Evolutionary conservation across 345 rosid genomes (phyloP).

Genomic region (Pelargonium nanum): DNA sequence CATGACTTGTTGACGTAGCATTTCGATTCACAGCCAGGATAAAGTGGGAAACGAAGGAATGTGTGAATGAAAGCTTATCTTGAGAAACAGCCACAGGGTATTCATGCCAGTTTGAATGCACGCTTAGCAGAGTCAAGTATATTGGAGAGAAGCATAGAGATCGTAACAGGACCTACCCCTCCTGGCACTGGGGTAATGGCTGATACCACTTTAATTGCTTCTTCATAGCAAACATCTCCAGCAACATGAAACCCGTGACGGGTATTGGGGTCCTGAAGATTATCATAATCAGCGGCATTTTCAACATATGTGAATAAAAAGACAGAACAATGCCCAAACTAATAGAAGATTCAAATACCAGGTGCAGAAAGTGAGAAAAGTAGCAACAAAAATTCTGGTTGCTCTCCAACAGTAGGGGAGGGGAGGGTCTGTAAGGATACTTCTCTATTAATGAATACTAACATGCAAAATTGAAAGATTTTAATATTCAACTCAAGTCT

Average conservation of each 20-base stretch:
- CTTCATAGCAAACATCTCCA: slow-evolving; percentile 26
- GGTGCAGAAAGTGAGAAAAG: neutral
- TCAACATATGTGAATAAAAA: neutral
- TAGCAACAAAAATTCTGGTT: neutral
- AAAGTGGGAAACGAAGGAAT: neutral
- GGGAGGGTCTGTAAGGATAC: too few species aligned
- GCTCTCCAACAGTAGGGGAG: too few species aligned
- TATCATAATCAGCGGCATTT: neutral
- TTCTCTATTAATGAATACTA: too few species aligned
- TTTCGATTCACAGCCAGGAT: neutral
- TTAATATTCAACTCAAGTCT: too few species aligned
- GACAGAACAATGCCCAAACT: neutral
- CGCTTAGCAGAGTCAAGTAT: slow-evolving; percentile 24
- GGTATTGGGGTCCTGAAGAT: slow-evolving; percentile 10
- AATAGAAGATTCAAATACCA: neutral
- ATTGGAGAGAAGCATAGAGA: slow-evolving; percentile 25
- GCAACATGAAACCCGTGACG: slow-evolving; percentile 5
- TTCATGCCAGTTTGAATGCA: slow-evolving; percentile 7
- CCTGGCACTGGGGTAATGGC: slow-evolving; percentile 27
- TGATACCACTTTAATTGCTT: slow-evolving; percentile 19
- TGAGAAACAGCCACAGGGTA: neutral
- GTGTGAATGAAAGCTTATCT: neutral
- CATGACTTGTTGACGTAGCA: too few species aligned
- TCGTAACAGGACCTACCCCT: slow-evolving; percentile 19
- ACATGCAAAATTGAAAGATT: too few species aligned